Evolutionary conservation across 225 moss, liverwort and hornwort species (phyloP).

Genomic region (Pseudisothecium myosuroides): DNA sequence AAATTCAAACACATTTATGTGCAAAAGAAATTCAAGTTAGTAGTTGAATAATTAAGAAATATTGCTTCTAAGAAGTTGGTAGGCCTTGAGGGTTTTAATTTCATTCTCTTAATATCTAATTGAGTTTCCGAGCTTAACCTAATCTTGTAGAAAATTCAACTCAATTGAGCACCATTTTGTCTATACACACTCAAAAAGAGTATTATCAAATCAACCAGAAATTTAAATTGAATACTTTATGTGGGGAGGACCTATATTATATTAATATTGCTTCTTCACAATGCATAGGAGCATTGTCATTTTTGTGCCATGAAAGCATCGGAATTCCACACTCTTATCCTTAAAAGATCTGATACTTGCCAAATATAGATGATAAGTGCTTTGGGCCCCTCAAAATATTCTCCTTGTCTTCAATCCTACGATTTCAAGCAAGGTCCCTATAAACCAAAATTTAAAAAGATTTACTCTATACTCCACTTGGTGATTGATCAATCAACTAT

Average conservation of each 20-base stretch:
- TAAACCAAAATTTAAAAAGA: not conserved
- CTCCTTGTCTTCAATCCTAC: not conserved
- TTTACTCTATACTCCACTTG: not conserved
- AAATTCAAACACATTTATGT: not conserved
- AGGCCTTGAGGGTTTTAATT: not conserved
- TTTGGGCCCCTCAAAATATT: not conserved
- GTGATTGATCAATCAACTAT: not conserved
- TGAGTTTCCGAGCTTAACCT: not conserved
- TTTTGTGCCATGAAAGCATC: not conserved
- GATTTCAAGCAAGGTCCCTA: not conserved
- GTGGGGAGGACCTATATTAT: accelerated
- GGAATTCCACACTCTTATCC: accelerated
- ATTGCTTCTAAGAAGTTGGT: not conserved
- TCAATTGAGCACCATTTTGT: not conserved
- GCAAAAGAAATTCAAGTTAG: not conserved
- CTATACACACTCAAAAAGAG: not conserved
- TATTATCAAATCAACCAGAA: not conserved
- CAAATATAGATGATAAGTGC: not conserved
- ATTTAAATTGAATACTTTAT: not conserved
- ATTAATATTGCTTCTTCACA: not conserved
- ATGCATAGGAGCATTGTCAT: too few relatives aligned
- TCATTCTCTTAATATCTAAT: not conserved
- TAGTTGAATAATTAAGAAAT: not conserved
- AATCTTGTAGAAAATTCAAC: not conserved
- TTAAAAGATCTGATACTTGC: accelerated